Evolutionary conservation across 1,139 yeast genomes (phyloP), one percentile per base, ranked within the genome.

Genomic region (Schizosaccharomyces versatilis): DNA sequence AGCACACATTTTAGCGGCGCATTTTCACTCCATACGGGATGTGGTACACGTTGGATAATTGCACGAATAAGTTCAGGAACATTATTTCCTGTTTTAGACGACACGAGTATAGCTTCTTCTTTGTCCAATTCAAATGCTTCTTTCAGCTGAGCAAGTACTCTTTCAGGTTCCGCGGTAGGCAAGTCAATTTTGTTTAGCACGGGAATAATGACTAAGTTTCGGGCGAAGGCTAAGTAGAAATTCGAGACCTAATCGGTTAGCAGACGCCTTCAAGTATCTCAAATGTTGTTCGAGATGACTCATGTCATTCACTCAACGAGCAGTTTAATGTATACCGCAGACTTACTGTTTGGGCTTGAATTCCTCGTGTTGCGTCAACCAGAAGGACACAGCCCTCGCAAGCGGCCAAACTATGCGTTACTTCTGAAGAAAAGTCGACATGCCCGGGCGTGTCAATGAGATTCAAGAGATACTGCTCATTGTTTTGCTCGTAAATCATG

Each of bases 361-460:
- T 86, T 53, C 98, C 98, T 64, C 90, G 97, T 1, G 90, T 75
- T 1, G 97, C 97, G 70, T 90, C 98, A 1, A 90, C 95, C 32
- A 90, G 69, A 52, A 90, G 67, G 53, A 90, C 68, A 0, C 97
- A 97, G 10, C 98, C 98, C 42, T 93, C 94, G 71, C 97, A 90
- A 0, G 95, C 83, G 1, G 97, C 96, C 66, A 88, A 86, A 9
- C 95, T 83, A 60, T 97, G 69, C 1, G 94, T 80, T 0, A 90
- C 98, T 63, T 90, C 98, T 7, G 94, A 84, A 55, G 96, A 71
- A 66, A 90, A 90, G 66, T 90, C 98, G 38, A 90, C 98, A 66
- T 90, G 98, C 0, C 98, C 98, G 0, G 98, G 98, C 0, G 98
- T 90, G 68, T 90, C 98, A 57, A 90, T 95, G 56, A 90, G 73